Conservation (phyloP, 1,284 basidiomycete species). For the Anthracocystis walkeri region DNA sequence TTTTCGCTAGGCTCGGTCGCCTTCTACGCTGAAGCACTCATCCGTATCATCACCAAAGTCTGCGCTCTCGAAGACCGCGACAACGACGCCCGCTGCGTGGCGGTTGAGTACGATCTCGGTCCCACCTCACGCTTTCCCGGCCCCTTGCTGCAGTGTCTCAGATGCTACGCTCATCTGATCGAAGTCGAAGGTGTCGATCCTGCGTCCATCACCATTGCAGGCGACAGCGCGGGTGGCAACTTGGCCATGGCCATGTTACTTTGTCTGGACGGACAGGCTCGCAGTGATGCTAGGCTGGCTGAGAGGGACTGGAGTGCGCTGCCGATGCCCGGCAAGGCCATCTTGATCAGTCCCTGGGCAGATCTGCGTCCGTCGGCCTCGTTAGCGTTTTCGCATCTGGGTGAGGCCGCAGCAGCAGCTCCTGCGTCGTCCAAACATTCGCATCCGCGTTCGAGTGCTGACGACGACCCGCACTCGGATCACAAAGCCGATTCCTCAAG, state of each 20-base stretch:
- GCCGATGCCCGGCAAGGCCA: constrained; percentile 64
- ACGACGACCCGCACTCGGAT: not conserved
- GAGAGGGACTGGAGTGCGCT: constrained; percentile 64
- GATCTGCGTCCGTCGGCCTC: constrained; percentile 62
- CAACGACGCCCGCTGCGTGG: constrained; percentile 59
- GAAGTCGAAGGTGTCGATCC: constrained; percentile 64
- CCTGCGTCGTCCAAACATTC: constrained; percentile 1
- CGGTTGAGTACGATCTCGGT: constrained; percentile 66
- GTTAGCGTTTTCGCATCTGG: constrained; percentile 50
- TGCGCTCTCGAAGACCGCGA: constrained; percentile 38
- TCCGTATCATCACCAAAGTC: constrained; percentile 64
- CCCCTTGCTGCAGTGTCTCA: constrained; percentile 63
- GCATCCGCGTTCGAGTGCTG: not conserved
- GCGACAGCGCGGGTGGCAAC: constrained; percentile 67
- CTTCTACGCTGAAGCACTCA: constrained; percentile 67
- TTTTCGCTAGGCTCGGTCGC: constrained; percentile 68
- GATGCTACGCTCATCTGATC: constrained; percentile 67
- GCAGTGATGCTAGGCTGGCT: constrained; percentile 23
- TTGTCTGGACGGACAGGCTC: constrained; percentile 58
- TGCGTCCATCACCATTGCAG: constrained; percentile 59
- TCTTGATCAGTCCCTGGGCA: constrained; percentile 67
- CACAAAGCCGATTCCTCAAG: not conserved
- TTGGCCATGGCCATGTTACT: constrained; percentile 64
- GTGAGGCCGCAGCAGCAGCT: constrained; percentile 26
- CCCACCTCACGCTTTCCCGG: constrained; percentile 63